Base-by-base conservation (phyloP, 768 basidiomycete species). In the Vararia minispora region DNA sequence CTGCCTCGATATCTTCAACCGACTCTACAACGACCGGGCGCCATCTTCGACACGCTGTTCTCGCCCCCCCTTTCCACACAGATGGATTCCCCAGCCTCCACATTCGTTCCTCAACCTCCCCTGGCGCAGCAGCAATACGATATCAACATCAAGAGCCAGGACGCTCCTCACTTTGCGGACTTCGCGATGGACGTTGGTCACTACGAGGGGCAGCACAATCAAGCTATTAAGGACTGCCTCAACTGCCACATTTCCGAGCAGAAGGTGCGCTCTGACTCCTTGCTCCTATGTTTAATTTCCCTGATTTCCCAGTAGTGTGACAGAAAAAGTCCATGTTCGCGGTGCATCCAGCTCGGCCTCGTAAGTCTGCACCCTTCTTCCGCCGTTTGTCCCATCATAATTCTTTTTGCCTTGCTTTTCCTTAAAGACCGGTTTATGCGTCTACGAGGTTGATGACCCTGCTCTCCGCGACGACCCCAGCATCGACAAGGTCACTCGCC, bases 211-310 rank as follows among this genome's bases (percentile, higher is more conserved):
- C 79, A 89, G 56, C 73, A 90, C 53, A 94, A 94, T 64, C 71
- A 90, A 53, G 91, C 89, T 33, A 91, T 88, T 2, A 83, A 91
- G 65, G 86, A 83, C 17, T 79, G 76, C 50, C 64, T 79, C 42
- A 87, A 87, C 53, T 94, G 90, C 63, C 90, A 94, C 61, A 90
- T 88, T 31, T 90, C 89, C 38, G 92, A 94, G 64, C 67, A 89
- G 51, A 91, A 91, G 72, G 88, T 88, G 45, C 39, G 68, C n/a
- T n/a, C n/a, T 50, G 22, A 37, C 21, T 8, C 13, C 29, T 12
- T 16, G 39, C 40, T 44, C 16, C 43, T 29, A 18, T 6, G 26
- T 35, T 24, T 5, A 7, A 26, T 38, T 30, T 38, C 21, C 37
- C 42, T 14, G 33, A 39, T 33, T 37, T 28, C 14, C 38, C 25